Conservation (phyloP, 352 stramenopile species). For the Thraustochytrium striatum region DNA sequence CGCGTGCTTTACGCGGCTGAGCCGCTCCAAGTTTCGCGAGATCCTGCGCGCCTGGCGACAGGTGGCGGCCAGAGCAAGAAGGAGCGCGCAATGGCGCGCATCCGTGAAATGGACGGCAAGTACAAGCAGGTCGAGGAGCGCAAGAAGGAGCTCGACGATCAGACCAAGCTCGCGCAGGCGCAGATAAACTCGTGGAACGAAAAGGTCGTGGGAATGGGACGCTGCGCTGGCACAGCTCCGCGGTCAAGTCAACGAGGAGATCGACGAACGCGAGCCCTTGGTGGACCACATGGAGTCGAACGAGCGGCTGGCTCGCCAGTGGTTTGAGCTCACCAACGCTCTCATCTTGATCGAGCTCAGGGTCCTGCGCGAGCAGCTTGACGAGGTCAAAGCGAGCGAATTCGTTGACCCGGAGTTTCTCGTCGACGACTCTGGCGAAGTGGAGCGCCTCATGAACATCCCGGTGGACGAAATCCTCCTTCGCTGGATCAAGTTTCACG, state of each 20-base stretch:
- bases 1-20: constrained; percentile 20
- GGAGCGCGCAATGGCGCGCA: background rate
- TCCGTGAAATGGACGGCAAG: constrained; percentile 11
- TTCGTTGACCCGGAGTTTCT: constrained; percentile 34
- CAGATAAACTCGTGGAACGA: constrained; percentile 18
- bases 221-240: constrained; percentile 2
- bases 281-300: background rate
- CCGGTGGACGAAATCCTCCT: constrained; percentile 29
- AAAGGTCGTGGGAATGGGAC: background rate
- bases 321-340: constrained; percentile 11
- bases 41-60: constrained; percentile 24
- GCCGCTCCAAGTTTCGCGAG: background rate
- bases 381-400: background rate
- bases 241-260: background rate
- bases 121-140: background rate
- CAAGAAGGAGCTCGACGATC: background rate
- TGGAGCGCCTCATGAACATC: background rate
- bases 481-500: constrained; percentile 24
- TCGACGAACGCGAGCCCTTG: background rate
- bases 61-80: background rate
- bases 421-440: background rate
- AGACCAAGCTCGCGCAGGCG: background rate
- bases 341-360: background rate
- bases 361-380: background rate
- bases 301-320: background rate